These are phyloP conservation scores for Plasmodium billcollinsi DNA, from an alignment of 169 alveolate species.

Conservation along the genomic window DNA sequence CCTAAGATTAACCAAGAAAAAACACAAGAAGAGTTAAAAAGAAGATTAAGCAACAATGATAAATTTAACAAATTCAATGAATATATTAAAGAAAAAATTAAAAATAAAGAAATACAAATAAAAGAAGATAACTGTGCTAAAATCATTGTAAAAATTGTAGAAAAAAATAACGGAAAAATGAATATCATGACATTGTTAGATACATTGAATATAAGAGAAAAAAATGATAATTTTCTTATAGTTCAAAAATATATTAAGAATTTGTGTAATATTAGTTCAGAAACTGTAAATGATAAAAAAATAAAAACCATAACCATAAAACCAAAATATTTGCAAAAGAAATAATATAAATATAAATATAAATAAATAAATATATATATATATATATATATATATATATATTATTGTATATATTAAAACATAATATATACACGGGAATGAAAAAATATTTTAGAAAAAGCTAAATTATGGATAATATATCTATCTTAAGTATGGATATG, in stretches of 20 bases:
- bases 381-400: too few relatives aligned
- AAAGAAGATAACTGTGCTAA: conserved; percentile 74
- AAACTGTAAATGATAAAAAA: conserved; percentile 53
- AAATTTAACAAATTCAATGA: conserved; percentile 51
- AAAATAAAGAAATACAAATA: conserved; percentile 72
- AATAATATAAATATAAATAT: not conserved
- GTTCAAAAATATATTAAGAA: conserved; percentile 68
- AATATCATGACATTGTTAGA: conserved; percentile 44
- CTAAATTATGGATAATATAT: too few relatives aligned
- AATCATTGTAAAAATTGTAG: conserved; percentile 53
- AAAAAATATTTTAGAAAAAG: too few relatives aligned
- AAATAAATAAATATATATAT: not conserved
- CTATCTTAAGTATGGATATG: too few relatives aligned
- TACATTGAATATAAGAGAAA: conserved; percentile 73
- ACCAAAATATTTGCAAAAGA: conserved; percentile 35
- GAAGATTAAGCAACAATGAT: conserved; percentile 37
- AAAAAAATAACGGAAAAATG: conserved; percentile 76
- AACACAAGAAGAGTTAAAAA: conserved; percentile 30
- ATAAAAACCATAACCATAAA: conserved; percentile 70
- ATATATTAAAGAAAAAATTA: conserved; percentile 62
- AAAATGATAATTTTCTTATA: conserved; percentile 61
- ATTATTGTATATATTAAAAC: too few relatives aligned
- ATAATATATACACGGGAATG: too few relatives aligned
- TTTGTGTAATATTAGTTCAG: conserved; percentile 66
- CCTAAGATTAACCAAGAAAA: too few relatives aligned